A percentile compares a stretch with the other conserved stretches of the same genome.
Evolutionary conservation across 371 early-diverging fungal species (phyloP).

Genomic region (Mucor saturninus): DNA sequence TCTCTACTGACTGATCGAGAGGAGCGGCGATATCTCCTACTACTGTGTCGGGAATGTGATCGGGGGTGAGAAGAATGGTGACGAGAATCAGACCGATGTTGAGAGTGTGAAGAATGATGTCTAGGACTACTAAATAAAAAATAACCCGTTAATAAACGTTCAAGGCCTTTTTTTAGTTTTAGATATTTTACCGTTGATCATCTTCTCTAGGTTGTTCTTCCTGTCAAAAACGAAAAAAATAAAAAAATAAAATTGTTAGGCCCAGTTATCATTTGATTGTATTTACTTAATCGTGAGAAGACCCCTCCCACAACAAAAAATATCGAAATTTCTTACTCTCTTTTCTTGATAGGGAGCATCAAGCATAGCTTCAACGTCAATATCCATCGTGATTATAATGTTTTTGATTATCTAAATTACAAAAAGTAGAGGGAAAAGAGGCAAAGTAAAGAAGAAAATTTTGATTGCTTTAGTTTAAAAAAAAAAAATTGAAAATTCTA

Average conservation of each 20-base stretch:
- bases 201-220: conserved; percentile 33
- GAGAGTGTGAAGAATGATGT: conserved; percentile 28
- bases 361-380: conserved; percentile 84
- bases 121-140: conserved; percentile 8
- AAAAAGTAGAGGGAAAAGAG: neutral
- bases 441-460: conserved; percentile 30
- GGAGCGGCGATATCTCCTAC: conserved; percentile 40
- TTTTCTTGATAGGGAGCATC: conserved; percentile 86
- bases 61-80: conserved; percentile 48
- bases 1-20: conserved; percentile 47
- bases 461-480: too few species aligned
- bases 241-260: neutral
- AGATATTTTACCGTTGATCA: conserved; percentile 29
- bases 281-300: neutral
- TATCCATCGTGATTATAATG: conserved; percentile 32
- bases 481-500: too few species aligned
- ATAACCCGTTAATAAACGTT: neutral
- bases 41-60: conserved; percentile 51
- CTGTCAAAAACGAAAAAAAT: conserved; percentile 7
- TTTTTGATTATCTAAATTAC: conserved; percentile 4
- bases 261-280: neutral
- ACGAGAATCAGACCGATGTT: conserved; percentile 37
- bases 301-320: neutral
- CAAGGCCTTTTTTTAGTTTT: neutral
- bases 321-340: conserved; percentile 22